Evolutionary conservation across 441 rosid genomes (phyloP), one percentile per base, ranked within the genome.

Genomic region (Erodium moschatum): DNA sequence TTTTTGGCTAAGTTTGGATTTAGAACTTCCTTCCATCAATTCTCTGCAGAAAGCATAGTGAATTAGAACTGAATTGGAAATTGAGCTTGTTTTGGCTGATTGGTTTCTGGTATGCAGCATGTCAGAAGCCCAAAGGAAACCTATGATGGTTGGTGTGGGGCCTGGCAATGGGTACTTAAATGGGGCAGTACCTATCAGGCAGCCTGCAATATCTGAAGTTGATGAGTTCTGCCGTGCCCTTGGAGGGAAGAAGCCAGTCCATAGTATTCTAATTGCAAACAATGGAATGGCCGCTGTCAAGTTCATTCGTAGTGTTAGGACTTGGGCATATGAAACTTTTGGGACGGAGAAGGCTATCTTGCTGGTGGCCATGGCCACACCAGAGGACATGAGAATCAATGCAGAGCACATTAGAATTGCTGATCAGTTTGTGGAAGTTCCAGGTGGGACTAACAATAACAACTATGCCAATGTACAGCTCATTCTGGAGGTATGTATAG

Each of bases 211-310:
- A 69, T 77, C 87, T 35, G 82, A 83, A 75, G 91, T 95, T 33
- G 90, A 92, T 72, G 89, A 86, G 64, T 95, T 95, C 76, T 92
- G 98, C 81, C 72, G 70, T 79, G 80, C 93, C 56, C 97, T 95
- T 64, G 88, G 92, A 70, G 99, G 99, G 73, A 78, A 88, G 68
- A 87, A 69, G 78, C 95, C 96, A 65, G 85, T 95, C 33, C 98
- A 88, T 67, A 95, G 97, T 78, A 89, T 95, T 78, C 82, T 95
- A 80, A 86, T 95, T 5, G 88, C 99, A 15, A 95, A 95, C 82
- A 95, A 95, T 84, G 99, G 98, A 80, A 95, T 92, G 99, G 99
- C 99, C 13, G 98, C 99, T 75, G 99, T 95, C 71, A 95, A 95
- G 85, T 95, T 95, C 75, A 95, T 95, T 15, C 93, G 99, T 19